Conservation (phyloP, 1,284 basidiomycete genomes). For the Puccinia hordei region DNA sequence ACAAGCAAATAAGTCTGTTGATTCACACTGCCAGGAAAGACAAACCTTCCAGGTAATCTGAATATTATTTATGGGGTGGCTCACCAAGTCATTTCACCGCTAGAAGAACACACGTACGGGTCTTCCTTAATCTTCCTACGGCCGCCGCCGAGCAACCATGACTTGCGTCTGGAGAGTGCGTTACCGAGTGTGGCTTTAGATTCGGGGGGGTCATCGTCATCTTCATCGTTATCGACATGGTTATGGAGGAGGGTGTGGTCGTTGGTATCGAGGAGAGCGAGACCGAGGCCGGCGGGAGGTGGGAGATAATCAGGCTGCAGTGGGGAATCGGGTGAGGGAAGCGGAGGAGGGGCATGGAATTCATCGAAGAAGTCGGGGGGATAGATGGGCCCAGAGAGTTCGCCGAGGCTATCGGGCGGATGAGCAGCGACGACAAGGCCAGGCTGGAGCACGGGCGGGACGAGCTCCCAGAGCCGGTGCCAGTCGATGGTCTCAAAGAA, state of each 20-base stretch:
- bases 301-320: neutral
- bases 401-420: neutral
- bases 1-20: neutral
- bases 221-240: neutral
- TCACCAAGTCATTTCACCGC: slow-evolving; percentile 24
- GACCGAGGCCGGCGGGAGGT: neutral
- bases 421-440: slow-evolving; percentile 54
- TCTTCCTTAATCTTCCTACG: slow-evolving; percentile 10
- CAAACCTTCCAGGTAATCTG: too few species aligned
- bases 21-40: neutral
- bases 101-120: neutral
- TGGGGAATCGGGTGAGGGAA: neutral
- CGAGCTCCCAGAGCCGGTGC: slow-evolving; percentile 71
- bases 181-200: neutral
- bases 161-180: slow-evolving; percentile 6
- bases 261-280: neutral
- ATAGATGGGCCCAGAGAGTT: neutral
- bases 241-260: neutral
- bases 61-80: too few species aligned
- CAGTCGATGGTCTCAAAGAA: slow-evolving; percentile 65
- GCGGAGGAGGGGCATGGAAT: neutral
- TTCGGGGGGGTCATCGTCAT: neutral
- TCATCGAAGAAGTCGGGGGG: neutral
- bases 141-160: slow-evolving; percentile 16
- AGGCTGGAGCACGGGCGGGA: slow-evolving; percentile 60